Base-by-base conservation (phyloP, 768 basidiomycete genomes). In the Phylloporus sp. region DNA sequence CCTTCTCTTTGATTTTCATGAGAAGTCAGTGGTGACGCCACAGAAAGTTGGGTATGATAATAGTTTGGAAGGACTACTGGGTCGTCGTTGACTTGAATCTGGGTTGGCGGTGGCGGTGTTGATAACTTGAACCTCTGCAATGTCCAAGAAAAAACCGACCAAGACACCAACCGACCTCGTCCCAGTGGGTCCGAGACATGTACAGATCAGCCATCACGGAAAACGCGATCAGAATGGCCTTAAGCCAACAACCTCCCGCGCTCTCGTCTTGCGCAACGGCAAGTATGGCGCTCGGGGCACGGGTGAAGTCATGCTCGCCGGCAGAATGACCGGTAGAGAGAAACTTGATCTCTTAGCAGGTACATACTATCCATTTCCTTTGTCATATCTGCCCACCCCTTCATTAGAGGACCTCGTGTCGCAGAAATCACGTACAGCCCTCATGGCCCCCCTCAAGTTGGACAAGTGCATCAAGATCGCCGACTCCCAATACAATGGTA, bases 311-410 rank as follows among this genome's bases (percentile, higher is more conserved):
- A 65, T 83, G 42, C 67, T 79, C 41, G 72, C 74, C 47, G 77
- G 71, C 23, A 86, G 77, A 62, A 78, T 88, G 55, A 82, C 77
- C 44, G 90, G 90, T 1, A 77, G 86, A 60, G 89, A 91, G 68
- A 91, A 91, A 61, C 74, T 92, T 27, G 87, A 89, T 65, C 75
- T 91, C 23, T 71, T 91, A 27, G 86, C 86, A 58, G 88, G 90
- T 87, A 62, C 52, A 72, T 29, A 23, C 34, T 31, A 29, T 23
- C 34, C 38, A 12, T 13, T 12, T 10, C 45, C 13, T 40, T 43
- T 6, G 2, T 16, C 13, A 7, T 34, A 6, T 8, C 31, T 4
- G 11, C 36, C 50, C 47, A 57, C 44, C 53, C 6, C 16, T 35
- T 51, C 38, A 51, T 31, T 53, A 90, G 87, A 87, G 81, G 86